Conservation (phyloP, 106 monocot species). For the Vanilla planifolia region DNA sequence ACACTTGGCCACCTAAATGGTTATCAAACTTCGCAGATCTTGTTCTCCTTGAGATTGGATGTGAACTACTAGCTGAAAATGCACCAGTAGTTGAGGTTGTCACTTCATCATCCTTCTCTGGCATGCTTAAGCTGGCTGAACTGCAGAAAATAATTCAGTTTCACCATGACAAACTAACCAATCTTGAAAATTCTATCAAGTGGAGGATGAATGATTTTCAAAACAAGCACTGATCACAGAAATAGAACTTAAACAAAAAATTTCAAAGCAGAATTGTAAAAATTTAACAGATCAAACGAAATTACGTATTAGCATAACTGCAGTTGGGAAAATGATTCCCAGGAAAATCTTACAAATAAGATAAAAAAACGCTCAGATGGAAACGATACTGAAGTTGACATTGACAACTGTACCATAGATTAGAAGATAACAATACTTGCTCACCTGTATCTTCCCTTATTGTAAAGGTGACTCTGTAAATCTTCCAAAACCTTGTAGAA, state of each 20-base stretch:
- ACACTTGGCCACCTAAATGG: conserved; percentile 25
- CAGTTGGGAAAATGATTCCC: neutral
- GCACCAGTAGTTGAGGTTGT: conserved; percentile 30
- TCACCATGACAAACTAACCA: neutral
- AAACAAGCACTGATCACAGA: neutral
- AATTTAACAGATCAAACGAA: neutral
- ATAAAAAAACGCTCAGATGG: neutral
- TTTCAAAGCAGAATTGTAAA: neutral
- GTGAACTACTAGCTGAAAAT: conserved; percentile 43
- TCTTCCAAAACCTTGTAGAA: conserved; percentile 95
- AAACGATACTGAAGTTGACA: neutral
- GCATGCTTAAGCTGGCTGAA: conserved; percentile 42
- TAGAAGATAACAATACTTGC: neutral
- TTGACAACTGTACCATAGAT: neutral
- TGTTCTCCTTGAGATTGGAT: conserved; percentile 85
- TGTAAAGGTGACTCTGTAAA: conserved; percentile 86
- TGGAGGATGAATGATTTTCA: neutral
- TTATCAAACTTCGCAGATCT: conserved; percentile 62
- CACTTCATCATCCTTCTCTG: conserved; percentile 58
- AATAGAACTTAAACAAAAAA: neutral
- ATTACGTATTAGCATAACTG: neutral
- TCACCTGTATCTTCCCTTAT: conserved; percentile 88
- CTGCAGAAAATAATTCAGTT: conserved; percentile 42
- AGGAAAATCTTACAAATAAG: too few species aligned
- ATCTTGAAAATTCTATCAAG: neutral